phyloP scores from a whole-genome alignment of 257 asterid species.

The Salvia rosmarinus region DNA sequence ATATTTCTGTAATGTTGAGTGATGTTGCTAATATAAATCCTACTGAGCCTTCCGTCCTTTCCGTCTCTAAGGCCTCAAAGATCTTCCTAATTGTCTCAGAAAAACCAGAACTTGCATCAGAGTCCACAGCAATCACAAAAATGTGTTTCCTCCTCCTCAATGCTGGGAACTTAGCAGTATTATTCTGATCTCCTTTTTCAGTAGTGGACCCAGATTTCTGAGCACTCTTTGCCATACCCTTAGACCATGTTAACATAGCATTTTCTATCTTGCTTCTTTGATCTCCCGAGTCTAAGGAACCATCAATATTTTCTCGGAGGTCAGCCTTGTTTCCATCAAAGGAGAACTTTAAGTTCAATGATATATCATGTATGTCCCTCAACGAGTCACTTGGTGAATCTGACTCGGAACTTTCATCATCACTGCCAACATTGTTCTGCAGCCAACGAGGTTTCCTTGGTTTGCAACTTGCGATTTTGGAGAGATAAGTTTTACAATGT shows the following conservation, averaged over 20 bases:
- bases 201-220: conserved; percentile 49
- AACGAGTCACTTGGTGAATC: conserved; percentile 97
- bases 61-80: conserved; percentile 67
- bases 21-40: conserved; percentile 91
- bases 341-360: conserved; percentile 87
- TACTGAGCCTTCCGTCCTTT: conserved; percentile 79
- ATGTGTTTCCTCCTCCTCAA: conserved; percentile 80
- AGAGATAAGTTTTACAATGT: conserved; percentile 86
- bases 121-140: conserved; percentile 83
- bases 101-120: conserved; percentile 61
- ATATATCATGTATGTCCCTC: conserved; percentile 89
- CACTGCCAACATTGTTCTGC: conserved; percentile 48
- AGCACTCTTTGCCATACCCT: conserved; percentile 53
- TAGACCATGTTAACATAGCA: conserved; percentile 73
- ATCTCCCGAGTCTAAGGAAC: conserved; percentile 62
- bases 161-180: conserved; percentile 82
- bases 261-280: conserved; percentile 71
- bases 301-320: conserved; percentile 51
- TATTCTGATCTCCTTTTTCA: conserved; percentile 60
- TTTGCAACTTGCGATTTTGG: conserved; percentile 85
- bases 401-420: conserved; percentile 82
- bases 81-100: conserved; percentile 71
- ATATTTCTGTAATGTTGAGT: conserved; percentile 62
- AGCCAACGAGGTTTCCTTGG: conserved; percentile 97
- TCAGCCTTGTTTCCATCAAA: conserved; percentile 76